Evolutionary conservation across 2,329 filamentous ascomycete species (phyloP), one percentile per base, ranked within the genome.

Genomic region (Periglandula ipomoeae): DNA sequence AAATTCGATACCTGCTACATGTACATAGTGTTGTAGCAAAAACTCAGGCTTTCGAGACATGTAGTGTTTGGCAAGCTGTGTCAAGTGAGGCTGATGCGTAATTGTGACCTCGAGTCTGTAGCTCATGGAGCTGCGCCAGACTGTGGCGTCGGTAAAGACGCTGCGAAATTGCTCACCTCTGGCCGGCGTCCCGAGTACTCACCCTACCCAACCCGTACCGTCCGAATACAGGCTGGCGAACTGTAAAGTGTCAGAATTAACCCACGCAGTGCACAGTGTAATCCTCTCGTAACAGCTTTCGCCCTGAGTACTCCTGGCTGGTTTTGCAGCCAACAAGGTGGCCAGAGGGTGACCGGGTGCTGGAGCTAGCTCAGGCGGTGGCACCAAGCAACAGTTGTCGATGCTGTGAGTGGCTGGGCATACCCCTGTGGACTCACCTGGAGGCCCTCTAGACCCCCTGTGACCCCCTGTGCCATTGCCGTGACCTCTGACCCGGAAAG

Each of bases 331-430:
- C 13, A 34, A 34, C 11, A 34, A 11, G 30, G 37, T 19, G 27
- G 17, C 19, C 35, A 9, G 10, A 15, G 8, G 35, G 19, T 37
- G 35, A 11, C 8, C 10, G n/a, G 8, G 11, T n/a, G n/a, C 30
- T 34, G 5, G 9, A 32, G 9, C 35, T 39, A 13, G 37, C 8
- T 20, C 19, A 20, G 37, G 19, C 10, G 17, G 37, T 15, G 37
- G 37, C 19, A 19, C 37, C 17, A 38, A 19, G 4, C 11, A 3
- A 9, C 35, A 3, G 37, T 10, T 39, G 19, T 39, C 19, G 37
- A 39, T 22, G 26, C 52, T 46, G 51, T 55, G 51, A 57, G 50
- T 52, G 56, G 54, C 53, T 56, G 46, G 23, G 15, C n/a, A 46
- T 40, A 45, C 57, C 50, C 58, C 37, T 47, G 44, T 40, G 44